Base-by-base conservation (phyloP, 139 green algal species). In the Micromonas pusilla region DNA sequence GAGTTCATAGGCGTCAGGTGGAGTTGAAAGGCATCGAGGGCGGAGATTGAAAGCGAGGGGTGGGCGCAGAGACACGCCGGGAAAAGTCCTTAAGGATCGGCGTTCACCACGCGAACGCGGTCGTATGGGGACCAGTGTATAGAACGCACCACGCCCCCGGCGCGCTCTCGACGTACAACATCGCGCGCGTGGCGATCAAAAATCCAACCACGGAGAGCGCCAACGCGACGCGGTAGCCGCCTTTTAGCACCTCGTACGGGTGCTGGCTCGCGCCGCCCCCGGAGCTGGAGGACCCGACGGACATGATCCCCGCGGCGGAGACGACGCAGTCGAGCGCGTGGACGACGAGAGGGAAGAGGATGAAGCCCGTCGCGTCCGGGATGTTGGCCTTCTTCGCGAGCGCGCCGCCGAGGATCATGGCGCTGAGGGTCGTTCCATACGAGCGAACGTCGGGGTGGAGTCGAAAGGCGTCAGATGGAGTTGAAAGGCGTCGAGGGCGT, bases 281-380 rank as follows among this genome's bases (percentile, higher is more conserved):
- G 45, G 45, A 16, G 16, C 16, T 57, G 45, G 16, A 16, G 16
- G 45, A 57, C 45, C 73, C 70, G 33, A 91, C 66, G 54, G 80
- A 87, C 52, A 90, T 68, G 66, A 92, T 88, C 25, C 88, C 88
- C 2, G 60, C 37, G 26, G 87, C 87, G 53, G 72, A 85, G 21
- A 90, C 86, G 16, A 91, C 68, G 52, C 92, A 76, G 79, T 92
- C 87, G 45, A 88, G 64, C 3, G 81, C 82, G 72, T 91, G 88
- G 5, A 91, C 76, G n/a, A 91, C 88, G 21, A 92, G 66, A 0
- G 87, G 88, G 66, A 91, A 91, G 26, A 91, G 68, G 77, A 91
- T 88, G 82, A 91, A 91, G 6, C 87, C 87, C 9, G 66, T 67
- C 5, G 84, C 38, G 66, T 88, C 82, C 45, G 73, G 53, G 72